Base-by-base conservation (phyloP, 2,329 filamentous ascomycete genomes). In the Colletotrichum sojae region DNA sequence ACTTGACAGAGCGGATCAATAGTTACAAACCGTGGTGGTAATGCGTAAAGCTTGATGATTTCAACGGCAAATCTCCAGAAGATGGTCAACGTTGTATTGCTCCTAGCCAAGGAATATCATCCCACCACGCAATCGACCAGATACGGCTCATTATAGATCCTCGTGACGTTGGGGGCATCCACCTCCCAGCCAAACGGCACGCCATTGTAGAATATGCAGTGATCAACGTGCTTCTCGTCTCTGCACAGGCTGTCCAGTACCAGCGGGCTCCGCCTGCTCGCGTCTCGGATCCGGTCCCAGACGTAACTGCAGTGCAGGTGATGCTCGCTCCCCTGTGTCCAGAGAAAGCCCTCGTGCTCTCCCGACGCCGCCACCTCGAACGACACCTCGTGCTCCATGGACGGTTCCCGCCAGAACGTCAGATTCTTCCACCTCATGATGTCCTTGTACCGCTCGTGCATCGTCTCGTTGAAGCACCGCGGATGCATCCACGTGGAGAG, bases 401-500 rank as follows among this genome's bases (percentile, higher is more conserved):
- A 20, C 48, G 31, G 31, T 31, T 68, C 65, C 36, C 58, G 53
- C 59, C 59, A 68, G 22, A 57, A 68, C 10, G 65, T 64, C 18
- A 53, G 57, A 52, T 68, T 68, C 15, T 58, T 18, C 63, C 63
- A 67, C 22, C 45, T 43, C 57, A 67, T 67, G 49, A 62, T 62
- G 5, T 46, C 60, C 12, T 64, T 13, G 20, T 68, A 68, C 12
- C 46, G 36, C 2, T 68, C 60, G 15, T 63, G 59, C 65, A 68
- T 64, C 31, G 63, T 60, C 25, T 64, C 54, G 36, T 69, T 63
- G 45, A 64, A 71, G 59, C 66, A 68, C 13, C 36, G 39, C 36
- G 59, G 64, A 10, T 71, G 58, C 61, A 77, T 81, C 66, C 78
- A 68, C 4, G 65, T 68, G 1, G 65, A 68, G 46, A 68, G 65